phyloP scores from a whole-genome alignment of 2,329 filamentous ascomycete species.

The Delphinella strobiligena region DNA sequence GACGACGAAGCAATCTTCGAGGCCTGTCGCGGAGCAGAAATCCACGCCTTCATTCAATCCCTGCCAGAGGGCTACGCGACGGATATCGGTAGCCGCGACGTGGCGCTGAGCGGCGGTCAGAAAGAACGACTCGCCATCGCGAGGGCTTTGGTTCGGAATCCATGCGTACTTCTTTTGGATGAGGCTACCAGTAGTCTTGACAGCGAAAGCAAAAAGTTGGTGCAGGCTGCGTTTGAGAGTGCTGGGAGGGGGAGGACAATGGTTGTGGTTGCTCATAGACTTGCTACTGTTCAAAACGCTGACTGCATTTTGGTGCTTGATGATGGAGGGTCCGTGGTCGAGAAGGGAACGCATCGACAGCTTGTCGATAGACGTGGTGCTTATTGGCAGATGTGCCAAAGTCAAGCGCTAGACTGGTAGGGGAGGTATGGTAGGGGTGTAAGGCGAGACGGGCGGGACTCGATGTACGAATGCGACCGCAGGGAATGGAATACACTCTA shows the following conservation, averaged over 20 bases:
- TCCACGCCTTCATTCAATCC: constrained; percentile 53
- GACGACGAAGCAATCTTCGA: constrained; percentile 48
- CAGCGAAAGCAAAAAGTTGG: constrained; percentile 28
- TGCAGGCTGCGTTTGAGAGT: constrained; percentile 27
- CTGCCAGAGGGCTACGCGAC: constrained; percentile 57
- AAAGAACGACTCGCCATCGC: constrained; percentile 31
- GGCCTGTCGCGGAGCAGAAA: constrained; percentile 56
- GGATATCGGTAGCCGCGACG: constrained; percentile 26
- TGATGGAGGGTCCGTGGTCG: constrained; percentile 33
- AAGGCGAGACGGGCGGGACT: no score
- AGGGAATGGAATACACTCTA: no score
- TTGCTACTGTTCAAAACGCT: constrained; percentile 28
- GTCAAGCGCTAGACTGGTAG: neutral
- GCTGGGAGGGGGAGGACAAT: constrained; percentile 24
- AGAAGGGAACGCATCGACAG: constrained; percentile 37
- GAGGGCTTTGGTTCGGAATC: constrained; percentile 30
- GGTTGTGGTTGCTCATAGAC: constrained; percentile 32
- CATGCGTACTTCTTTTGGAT: constrained; percentile 28
- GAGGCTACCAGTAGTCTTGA: constrained; percentile 32
- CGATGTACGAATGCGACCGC: no score
- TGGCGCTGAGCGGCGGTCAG: constrained; percentile 30
- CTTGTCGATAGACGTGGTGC: constrained; percentile 26
- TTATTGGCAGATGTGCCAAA: neutral
- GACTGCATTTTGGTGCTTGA: constrained; percentile 37
- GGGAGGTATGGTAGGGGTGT: no score